Percentiles rank a stretch among this genome's conserved stretches.
Evolutionary conservation across 2,329 filamentous ascomycete species (phyloP).

Genomic region (Colletotrichum tamarilloi): DNA sequence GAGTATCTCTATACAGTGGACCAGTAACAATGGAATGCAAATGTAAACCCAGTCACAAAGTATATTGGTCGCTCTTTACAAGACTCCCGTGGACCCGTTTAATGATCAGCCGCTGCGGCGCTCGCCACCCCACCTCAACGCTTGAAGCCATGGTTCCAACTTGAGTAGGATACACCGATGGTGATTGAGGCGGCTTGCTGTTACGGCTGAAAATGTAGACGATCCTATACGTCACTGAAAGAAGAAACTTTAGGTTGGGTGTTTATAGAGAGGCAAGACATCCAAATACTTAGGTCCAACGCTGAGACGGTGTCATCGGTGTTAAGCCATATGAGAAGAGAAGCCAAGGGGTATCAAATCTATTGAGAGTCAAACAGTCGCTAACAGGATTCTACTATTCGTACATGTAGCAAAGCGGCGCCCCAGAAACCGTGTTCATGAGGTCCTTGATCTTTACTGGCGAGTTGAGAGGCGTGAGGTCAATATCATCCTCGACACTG

Average conservation of each 20-base stretch:
- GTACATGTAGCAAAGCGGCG: conserved; percentile 59
- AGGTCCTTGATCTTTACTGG: conserved; percentile 47
- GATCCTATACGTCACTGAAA: no score
- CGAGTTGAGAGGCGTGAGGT: conserved; percentile 48
- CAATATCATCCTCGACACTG: conserved; percentile 51
- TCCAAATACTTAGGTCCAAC: no score
- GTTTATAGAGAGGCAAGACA: not conserved
- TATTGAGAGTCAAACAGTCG: not conserved
- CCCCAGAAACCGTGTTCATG: conserved; percentile 53
- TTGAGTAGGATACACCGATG: not conserved
- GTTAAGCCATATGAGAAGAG: not conserved
- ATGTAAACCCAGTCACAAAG: not conserved
- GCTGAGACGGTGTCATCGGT: not conserved
- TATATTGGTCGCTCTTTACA: not conserved
- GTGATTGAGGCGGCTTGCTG: not conserved
- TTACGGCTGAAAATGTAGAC: not conserved
- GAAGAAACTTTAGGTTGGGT: not conserved
- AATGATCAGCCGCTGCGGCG: not conserved
- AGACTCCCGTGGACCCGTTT: not conserved
- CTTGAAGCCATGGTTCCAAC: not conserved
- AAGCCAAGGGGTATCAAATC: not conserved
- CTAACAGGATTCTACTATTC: not conserved
- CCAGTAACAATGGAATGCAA: not conserved
- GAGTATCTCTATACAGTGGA: not conserved
- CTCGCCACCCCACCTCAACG: not conserved